Percentiles rank a stretch among this genome's conserved stretches.
Conservation (phyloP, 306 rosid genomes). For the Nissolia schottii region DNA sequence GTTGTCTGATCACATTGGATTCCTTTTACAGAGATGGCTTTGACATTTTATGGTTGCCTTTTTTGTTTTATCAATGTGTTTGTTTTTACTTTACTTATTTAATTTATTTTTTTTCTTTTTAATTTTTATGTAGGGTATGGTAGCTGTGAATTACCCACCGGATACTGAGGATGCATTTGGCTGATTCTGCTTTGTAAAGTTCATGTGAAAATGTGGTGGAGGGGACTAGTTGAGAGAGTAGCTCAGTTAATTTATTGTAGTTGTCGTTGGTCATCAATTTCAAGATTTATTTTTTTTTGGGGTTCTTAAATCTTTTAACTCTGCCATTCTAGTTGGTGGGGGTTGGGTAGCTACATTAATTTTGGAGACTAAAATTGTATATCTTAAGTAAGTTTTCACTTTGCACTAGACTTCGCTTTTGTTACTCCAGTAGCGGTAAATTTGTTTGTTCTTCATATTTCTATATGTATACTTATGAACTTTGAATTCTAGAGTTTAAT, state of each 20-base stretch:
- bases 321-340: constrained; percentile 4
- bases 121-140: constrained; percentile 63
- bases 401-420: background rate
- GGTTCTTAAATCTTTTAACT: background rate
- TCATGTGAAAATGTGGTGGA: background rate
- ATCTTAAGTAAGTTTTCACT: background rate
- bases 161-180: constrained; percentile 26
- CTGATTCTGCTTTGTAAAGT: constrained; percentile 26
- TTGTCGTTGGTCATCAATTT: constrained; percentile 6
- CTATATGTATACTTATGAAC: background rate
- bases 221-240: background rate
- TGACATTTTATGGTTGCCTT: background rate
- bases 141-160: constrained; percentile 69
- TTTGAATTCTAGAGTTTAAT: background rate
- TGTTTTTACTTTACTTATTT: background rate
- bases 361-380: constrained; percentile 4
- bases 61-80: background rate
- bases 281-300: constrained; percentile 18
- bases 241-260: constrained; percentile 13
- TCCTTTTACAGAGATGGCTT: background rate
- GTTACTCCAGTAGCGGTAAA: background rate
- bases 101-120: background rate
- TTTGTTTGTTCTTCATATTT: background rate
- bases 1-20: constrained; percentile 31
- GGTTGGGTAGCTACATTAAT: constrained; percentile 18